Percentiles rank a stretch among this genome's conserved stretches.
Evolutionary conservation across 441 rosid species (phyloP).

Genomic region (Hypseocharis bilobata): DNA sequence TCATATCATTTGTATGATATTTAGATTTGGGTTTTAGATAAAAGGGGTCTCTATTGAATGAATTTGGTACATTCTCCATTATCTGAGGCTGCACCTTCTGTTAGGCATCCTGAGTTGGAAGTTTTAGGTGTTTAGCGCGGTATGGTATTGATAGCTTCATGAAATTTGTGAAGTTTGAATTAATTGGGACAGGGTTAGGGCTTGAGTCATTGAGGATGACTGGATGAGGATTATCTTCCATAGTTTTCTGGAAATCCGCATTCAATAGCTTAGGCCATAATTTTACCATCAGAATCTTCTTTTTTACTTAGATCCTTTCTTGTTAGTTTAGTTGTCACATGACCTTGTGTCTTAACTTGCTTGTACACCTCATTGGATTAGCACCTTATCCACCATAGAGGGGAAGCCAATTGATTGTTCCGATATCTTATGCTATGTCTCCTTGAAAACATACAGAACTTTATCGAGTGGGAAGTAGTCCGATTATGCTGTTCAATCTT

Average conservation of each 20-base stretch:
- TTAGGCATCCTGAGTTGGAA: too few species aligned
- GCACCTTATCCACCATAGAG: not conserved
- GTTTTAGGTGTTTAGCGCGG: not conserved
- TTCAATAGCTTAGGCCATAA: not conserved
- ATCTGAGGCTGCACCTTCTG: too few species aligned
- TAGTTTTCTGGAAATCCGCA: too few species aligned
- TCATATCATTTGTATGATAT: not conserved
- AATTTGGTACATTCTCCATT: not conserved
- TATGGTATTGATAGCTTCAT: not conserved
- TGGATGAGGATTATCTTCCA: not conserved
- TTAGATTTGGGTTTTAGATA: not conserved
- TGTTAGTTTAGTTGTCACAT: not conserved
- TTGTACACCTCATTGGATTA: not conserved
- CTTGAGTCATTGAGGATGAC: not conserved
- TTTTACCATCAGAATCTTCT: not conserved
- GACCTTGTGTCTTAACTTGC: not conserved
- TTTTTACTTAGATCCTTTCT: not conserved
- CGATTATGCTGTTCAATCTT: not conserved
- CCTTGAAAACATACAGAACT: not conserved
- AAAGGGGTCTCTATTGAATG: not conserved
- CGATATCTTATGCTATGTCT: not conserved
- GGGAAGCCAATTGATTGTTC: not conserved
- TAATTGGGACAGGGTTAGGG: not conserved
- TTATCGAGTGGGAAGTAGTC: not conserved
- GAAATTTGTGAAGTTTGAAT: not conserved